Conservation (phyloP, 2,329 filamentous ascomycete genomes). For the Lasiodiplodia theobromae region DNA sequence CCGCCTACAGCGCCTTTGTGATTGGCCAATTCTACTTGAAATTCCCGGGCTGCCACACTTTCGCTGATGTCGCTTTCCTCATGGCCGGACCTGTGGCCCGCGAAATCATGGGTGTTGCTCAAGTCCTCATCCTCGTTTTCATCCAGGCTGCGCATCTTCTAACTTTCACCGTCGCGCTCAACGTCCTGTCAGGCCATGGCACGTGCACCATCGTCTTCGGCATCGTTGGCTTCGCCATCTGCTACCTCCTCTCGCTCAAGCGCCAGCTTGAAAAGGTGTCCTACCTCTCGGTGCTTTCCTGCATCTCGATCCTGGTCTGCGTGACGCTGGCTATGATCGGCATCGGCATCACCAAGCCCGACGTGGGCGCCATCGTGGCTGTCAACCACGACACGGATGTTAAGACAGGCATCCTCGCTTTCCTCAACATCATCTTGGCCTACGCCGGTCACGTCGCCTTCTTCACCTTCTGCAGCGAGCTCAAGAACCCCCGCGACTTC, state of each 20-base stretch:
- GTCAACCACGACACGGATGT: constrained; percentile 37
- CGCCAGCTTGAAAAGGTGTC: constrained; percentile 69
- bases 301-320: constrained; percentile 68
- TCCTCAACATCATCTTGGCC: constrained; percentile 72
- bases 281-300: constrained; percentile 65
- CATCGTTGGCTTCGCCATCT: constrained; percentile 64
- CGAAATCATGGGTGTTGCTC: constrained; percentile 68
- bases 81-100: constrained; percentile 67
- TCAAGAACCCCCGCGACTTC: constrained; percentile 67
- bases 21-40: constrained; percentile 65
- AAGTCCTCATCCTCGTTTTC: constrained; percentile 71
- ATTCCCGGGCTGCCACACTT: constrained; percentile 68
- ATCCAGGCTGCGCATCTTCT: constrained; percentile 74
- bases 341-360: constrained; percentile 61
- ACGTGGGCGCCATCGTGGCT: constrained; percentile 40
- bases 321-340: constrained; percentile 72
- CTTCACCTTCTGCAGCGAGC: constrained; percentile 70
- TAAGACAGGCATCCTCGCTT: constrained; percentile 39
- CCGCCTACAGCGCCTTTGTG: constrained; percentile 68
- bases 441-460: constrained; percentile 74
- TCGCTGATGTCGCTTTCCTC: constrained; percentile 71
- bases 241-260: constrained; percentile 66
- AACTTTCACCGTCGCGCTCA: constrained; percentile 73
- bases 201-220: constrained; percentile 71
- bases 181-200: constrained; percentile 66